Conservation (phyloP, 2,329 filamentous ascomycete genomes). For the Parastagonospora avenae region DNA sequence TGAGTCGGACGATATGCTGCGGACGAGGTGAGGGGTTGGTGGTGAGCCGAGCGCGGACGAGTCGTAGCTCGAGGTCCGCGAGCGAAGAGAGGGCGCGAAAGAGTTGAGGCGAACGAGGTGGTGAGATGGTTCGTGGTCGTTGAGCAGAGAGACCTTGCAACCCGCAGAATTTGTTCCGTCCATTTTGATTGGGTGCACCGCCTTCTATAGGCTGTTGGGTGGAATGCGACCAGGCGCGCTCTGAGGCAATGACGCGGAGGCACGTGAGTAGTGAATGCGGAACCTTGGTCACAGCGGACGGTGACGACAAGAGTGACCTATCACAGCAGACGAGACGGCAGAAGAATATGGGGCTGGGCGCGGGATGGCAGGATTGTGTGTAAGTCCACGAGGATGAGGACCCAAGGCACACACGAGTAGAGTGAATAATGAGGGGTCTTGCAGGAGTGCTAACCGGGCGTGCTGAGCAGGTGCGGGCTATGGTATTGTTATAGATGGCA, state of each 20-base stretch:
- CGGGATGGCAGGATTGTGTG: background rate
- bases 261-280: conserved; percentile 1
- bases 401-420: background rate
- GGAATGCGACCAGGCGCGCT: conserved; percentile 25
- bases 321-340: background rate
- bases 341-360: background rate
- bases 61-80: conserved; percentile 51
- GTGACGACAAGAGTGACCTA: background rate
- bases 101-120: conserved; percentile 43
- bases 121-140: conserved; percentile 49
- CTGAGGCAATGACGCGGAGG: background rate
- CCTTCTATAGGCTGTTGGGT: conserved; percentile 30
- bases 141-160: conserved; percentile 57
- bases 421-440: background rate
- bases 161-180: conserved; percentile 58
- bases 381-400: background rate
- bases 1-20: conserved; percentile 55
- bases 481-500: conserved; percentile 20
- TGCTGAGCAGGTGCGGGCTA: conserved; percentile 16
- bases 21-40: conserved; percentile 52
- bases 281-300: background rate
- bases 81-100: conserved; percentile 44
- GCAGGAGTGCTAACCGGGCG: conserved; percentile 13
- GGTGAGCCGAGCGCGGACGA: conserved; percentile 54
- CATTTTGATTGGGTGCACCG: conserved; percentile 47